Base-by-base conservation (phyloP, 2,329 filamentous ascomycete species). In the Ophiobolus disseminans region DNA sequence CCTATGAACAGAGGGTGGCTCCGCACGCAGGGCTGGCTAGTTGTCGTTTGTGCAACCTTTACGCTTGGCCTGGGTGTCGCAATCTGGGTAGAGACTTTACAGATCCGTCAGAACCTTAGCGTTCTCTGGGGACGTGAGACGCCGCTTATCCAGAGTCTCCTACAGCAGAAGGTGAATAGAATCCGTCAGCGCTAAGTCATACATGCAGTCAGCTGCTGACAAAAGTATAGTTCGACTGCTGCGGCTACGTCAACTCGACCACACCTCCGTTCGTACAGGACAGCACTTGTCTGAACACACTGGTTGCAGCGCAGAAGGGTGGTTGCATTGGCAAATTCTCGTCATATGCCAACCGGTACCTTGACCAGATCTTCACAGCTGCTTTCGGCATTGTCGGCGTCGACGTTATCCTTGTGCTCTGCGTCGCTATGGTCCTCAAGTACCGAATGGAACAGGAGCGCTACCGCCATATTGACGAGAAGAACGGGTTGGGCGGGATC, bases 401-500 rank as follows among this genome's bases (percentile, higher is more conserved):
- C 74, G 86, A 91, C 66, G 82, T 81, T 32, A 65, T 90, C 41
- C 78, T 93, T 39, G 76, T 93, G 58, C 76, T 93, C 46, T 83
- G 84, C 58, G 85, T 87, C 10, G 86, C 87, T 22, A 91, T 90
- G 74, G 79, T 94, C 35, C 79, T 91, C 63, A 92, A 91, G 80
- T 86, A 91, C 63, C 85, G 89, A 67, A 89, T 88, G 75, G 90
- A 94, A 77, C 84, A 85, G 65, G 86, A 89, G 73, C 81, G 90
- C 50, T 94, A 91, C 76, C 83, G 85, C 50, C 82, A 89, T 66
- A 92, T 94, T 64, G 89, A 93, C 67, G 85, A 91, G 80, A 94
- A 94, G 83, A 83, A 71, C 40, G 71, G 66, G 11, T 6, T 58
- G 9, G 62, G 59, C 30, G 65, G 65, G 4, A 46, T 71, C 19